Conservation (phyloP, 2,329 filamentous ascomycete species). For the Penicillium sp. region DNA sequence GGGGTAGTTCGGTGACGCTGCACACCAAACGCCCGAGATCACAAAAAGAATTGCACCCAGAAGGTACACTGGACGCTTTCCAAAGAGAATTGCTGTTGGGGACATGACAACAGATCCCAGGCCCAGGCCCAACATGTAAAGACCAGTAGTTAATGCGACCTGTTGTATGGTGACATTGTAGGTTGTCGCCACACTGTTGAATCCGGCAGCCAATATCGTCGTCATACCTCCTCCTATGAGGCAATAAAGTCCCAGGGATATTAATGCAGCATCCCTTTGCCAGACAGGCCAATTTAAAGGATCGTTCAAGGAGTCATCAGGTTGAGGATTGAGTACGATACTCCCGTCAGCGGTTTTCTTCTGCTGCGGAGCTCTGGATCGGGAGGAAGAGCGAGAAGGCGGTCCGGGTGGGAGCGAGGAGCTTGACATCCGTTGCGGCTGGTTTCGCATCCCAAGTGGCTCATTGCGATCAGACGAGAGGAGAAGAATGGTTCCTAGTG, state of each 20-base stretch:
- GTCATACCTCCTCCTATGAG: constrained; percentile 92
- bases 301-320: constrained; percentile 83
- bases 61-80: constrained; percentile 87
- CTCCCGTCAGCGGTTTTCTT: constrained; percentile 76
- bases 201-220: constrained; percentile 81
- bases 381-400: constrained; percentile 38
- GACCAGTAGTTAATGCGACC: constrained; percentile 79
- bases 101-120: constrained; percentile 77
- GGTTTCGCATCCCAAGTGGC: constrained; percentile 55
- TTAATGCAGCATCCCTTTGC: constrained; percentile 70
- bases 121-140: constrained; percentile 92
- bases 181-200: constrained; percentile 66
- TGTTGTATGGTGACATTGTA: constrained; percentile 62
- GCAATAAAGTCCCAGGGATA: constrained; percentile 85
- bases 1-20: constrained; percentile 69
- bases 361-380: constrained; percentile 38
- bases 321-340: constrained; percentile 86
- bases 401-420: constrained; percentile 50
- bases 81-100: constrained; percentile 83
- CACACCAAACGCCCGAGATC: constrained; percentile 74
- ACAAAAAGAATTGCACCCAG: constrained; percentile 71
- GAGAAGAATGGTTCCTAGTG: constrained; percentile 54
- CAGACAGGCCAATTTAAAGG: constrained; percentile 85
- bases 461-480: constrained; percentile 58
- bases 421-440: constrained; percentile 55